Evolutionary conservation across 1,139 yeast species (phyloP), one percentile per base, ranked within the genome.

Genomic region (Scheffersomyces insectosa): DNA sequence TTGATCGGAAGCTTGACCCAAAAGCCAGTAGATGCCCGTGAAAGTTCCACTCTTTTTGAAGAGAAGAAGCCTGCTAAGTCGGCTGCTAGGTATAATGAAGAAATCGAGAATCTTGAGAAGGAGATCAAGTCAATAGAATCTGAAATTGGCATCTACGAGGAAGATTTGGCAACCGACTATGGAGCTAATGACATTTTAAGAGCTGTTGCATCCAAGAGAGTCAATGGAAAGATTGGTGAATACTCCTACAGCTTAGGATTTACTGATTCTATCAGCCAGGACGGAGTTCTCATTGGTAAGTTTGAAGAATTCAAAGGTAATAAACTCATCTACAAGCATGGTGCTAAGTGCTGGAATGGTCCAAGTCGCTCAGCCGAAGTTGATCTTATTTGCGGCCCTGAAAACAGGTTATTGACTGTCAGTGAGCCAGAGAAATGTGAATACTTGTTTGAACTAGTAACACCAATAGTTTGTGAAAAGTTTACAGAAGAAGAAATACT

Each of bases 321-420:
- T 14, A 63, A 66, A 27, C 49, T 73, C 38, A 46, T 50, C 37
- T 91, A 72, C 58, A 70, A 62, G 5, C 62, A 72, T 29, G 99
- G 99, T n/a, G 83, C 83, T 40, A 77, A 77, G 57, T 95, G 99
- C 64, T 93, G 99, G 97, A 88, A 90, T 60, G 99, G 99, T 0
- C 98, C 98, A 3, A 63, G 70, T 27, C 79, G 99, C 60, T 77
- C 85, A 30, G 91, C 90, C 0, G 66, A 65, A 9, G 83, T 88
- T 3, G 72, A 74, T 25, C 61, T 93, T 46, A 69, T 70, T 15
- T 95, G 99, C 65, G 96, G 96, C 1, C 60, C 68, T 3, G 66
- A 70, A 2, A 69, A 78, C 36, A 72, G 76, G 46, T 68, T 95
- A 28, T 43, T 82, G 27, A 65, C 82, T 3, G 96, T 91, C 4